Conservation (phyloP, 352 stramenopile genomes). For the Discostella stelligera region DNA sequence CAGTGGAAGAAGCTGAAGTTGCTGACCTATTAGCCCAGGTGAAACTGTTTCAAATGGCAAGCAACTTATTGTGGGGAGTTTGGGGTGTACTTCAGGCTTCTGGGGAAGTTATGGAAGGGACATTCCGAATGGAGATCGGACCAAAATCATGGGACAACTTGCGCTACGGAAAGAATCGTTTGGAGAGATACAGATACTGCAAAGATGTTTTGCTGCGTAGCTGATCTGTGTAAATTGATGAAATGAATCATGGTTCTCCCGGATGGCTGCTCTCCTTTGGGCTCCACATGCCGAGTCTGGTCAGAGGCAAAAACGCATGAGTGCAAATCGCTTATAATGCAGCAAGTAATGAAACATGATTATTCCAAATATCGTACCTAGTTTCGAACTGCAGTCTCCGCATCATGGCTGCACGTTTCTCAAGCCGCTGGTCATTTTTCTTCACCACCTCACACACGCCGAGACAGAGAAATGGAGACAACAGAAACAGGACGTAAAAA, state of each 20-base stretch:
- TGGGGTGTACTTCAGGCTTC: slow-evolving; percentile 54
- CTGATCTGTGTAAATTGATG: not conserved
- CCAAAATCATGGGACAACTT: slow-evolving; percentile 31
- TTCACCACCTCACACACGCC: slow-evolving; percentile 70
- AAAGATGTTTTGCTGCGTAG: slow-evolving; percentile 8
- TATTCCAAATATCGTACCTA: slow-evolving; percentile 31
- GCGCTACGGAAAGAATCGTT: slow-evolving; percentile 37
- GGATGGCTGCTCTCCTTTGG: slow-evolving; percentile 19
- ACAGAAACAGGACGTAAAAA: slow-evolving; percentile 64
- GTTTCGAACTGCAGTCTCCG: slow-evolving; percentile 81
- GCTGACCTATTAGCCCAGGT: slow-evolving; percentile 34
- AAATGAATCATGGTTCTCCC: not conserved
- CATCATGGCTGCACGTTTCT: slow-evolving; percentile 74
- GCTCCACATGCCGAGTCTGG: slow-evolving; percentile 49
- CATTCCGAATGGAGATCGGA: slow-evolving; percentile 21
- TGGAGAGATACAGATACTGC: slow-evolving; percentile 25
- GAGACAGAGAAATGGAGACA: slow-evolving; percentile 65
- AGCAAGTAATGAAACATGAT: not conserved
- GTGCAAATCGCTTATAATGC: not conserved
- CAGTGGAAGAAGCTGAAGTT: slow-evolving; percentile 14
- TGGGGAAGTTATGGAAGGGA: slow-evolving; percentile 30
- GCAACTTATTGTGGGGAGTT: slow-evolving; percentile 55
- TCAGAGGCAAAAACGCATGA: not conserved
- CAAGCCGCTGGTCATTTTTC: slow-evolving; percentile 51
- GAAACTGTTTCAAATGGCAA: slow-evolving; percentile 49